A percentile compares a stretch with the other conserved stretches of the same genome.
phyloP scores from a whole-genome alignment of 768 basidiomycete genomes.

The Trametes meyenii region DNA sequence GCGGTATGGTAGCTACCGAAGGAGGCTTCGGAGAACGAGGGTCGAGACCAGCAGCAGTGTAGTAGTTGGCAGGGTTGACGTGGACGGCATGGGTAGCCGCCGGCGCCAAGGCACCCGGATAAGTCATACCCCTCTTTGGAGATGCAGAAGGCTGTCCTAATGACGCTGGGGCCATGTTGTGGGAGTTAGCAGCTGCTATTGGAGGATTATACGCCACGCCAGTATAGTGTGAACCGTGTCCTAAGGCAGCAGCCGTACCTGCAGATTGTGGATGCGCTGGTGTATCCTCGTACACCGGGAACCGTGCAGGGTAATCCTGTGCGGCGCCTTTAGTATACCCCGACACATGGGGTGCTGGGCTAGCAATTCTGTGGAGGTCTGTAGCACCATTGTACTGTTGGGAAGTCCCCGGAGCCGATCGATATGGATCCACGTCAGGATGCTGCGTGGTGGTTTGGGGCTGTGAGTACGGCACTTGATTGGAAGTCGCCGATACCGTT shows the following conservation, averaged over 20 bases:
- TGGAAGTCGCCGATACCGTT: no score
- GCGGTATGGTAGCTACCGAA: background rate
- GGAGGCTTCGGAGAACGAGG: constrained; percentile 24
- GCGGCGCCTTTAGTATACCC: background rate
- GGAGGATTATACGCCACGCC: background rate
- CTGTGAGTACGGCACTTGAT: no score
- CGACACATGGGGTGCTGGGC: background rate
- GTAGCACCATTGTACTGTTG: background rate
- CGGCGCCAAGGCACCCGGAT: constrained; percentile 20
- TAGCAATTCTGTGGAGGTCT: background rate
- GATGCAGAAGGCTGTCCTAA: constrained; percentile 10
- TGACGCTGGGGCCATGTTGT: background rate
- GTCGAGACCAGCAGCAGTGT: constrained; percentile 2
- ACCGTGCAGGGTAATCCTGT: constrained; percentile 4
- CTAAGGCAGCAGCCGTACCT: background rate
- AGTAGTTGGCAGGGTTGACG: constrained; percentile 7
- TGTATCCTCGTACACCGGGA: constrained; percentile 13
- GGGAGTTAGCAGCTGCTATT: background rate
- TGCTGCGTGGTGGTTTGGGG: background rate
- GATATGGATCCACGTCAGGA: background rate
- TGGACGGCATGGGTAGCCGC: background rate
- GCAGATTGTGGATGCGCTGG: background rate
- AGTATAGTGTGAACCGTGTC: constrained; percentile 2
- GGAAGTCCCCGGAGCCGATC: background rate
- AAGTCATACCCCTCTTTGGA: constrained; percentile 19